These are phyloP conservation scores for Prunus campanulata DNA, from an alignment of 306 rosid genomes.

Conservation along the genomic window DNA sequence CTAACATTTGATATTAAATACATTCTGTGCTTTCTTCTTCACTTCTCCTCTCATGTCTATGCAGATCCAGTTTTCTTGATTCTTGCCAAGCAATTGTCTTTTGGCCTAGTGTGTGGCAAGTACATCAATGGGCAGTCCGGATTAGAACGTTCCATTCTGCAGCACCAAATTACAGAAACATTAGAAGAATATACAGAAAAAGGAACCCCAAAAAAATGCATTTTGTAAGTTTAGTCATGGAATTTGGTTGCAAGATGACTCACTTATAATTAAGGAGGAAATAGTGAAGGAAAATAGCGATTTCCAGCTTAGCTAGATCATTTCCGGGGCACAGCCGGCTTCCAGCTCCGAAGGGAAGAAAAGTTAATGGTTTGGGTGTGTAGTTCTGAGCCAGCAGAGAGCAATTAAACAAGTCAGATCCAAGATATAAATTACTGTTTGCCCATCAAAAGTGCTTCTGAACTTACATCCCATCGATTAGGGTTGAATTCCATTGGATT, in stretches of 20 bases:
- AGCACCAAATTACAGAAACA: background rate
- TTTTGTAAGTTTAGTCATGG: background rate
- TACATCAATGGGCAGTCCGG: constrained; percentile 51
- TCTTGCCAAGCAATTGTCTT: constrained; percentile 72
- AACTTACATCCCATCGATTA: constrained; percentile 77
- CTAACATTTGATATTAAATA: background rate
- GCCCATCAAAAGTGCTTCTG: background rate
- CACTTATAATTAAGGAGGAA: constrained; percentile 64
- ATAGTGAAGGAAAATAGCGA: constrained; percentile 74
- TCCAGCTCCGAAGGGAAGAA: constrained; percentile 92
- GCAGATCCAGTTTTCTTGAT: constrained; percentile 31
- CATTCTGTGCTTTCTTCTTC: background rate
- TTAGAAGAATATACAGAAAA: background rate
- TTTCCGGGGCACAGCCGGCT: constrained; percentile 72
- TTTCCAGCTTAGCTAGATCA: constrained; percentile 71
- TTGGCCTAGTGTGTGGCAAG: constrained; percentile 75
- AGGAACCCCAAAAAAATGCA: background rate
- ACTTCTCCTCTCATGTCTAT: background rate
- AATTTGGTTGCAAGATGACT: constrained; percentile 16
- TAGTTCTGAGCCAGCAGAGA: constrained; percentile 19
- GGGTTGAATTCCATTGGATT: constrained; percentile 80
- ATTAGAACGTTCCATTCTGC: constrained; percentile 60
- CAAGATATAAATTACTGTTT: background rate
- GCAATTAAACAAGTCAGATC: background rate
- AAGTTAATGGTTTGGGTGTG: constrained; percentile 67